Evolutionary conservation across 2,329 filamentous ascomycete genomes (phyloP).

Genomic region (Penicillium sp.): DNA sequence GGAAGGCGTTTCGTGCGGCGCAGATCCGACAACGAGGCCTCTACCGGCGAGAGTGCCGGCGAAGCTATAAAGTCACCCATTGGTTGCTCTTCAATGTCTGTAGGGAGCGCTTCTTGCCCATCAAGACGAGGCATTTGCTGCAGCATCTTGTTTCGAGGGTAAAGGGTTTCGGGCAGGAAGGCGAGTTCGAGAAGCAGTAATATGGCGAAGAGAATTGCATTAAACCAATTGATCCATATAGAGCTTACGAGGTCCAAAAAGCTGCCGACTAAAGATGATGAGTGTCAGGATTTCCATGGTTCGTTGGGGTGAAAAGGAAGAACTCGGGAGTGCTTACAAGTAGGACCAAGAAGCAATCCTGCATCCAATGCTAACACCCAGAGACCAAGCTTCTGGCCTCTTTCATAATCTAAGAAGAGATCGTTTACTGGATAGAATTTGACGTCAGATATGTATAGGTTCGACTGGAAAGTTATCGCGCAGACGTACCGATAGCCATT

Average conservation of each 20-base stretch:
- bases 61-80: neutral
- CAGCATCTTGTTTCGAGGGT: conserved; percentile 52
- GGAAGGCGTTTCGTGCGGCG: conserved; percentile 44
- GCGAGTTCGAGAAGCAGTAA: conserved; percentile 49
- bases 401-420: conserved; percentile 55
- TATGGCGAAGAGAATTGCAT: conserved; percentile 51
- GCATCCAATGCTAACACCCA: conserved; percentile 57
- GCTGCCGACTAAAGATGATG: conserved; percentile 43
- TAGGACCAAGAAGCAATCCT: conserved; percentile 50
- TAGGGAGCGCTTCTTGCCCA: neutral
- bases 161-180: conserved; percentile 56
- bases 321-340: conserved; percentile 31
- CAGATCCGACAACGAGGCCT: conserved; percentile 18
- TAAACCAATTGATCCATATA: conserved; percentile 55
- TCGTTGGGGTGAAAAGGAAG: neutral
- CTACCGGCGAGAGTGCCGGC: neutral
- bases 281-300: neutral
- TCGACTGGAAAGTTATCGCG: neutral
- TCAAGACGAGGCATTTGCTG: conserved; percentile 29
- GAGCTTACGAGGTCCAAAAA: conserved; percentile 49
- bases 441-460: neutral
- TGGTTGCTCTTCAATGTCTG: conserved; percentile 30
- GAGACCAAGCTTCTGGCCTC: conserved; percentile 54
- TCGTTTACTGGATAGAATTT: conserved; percentile 44
- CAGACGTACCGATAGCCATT: conserved; percentile 44